phyloP scores from a whole-genome alignment of 805 yeast genomes.

The Ogataea angusta region DNA sequence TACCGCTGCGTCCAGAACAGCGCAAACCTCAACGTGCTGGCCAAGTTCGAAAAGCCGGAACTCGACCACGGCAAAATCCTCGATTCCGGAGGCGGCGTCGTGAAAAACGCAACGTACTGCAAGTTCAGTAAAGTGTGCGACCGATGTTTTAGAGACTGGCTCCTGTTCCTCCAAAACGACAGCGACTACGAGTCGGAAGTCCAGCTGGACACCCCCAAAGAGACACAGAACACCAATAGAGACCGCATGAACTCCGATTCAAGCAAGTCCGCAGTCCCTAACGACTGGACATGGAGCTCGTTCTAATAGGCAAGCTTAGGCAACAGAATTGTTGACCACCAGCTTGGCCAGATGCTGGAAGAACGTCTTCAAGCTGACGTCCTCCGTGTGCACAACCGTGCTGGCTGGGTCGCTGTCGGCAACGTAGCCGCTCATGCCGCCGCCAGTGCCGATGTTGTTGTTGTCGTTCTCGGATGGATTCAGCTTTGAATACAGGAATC shows the following conservation, averaged over 20 bases:
- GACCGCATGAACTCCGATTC: constrained; percentile 34
- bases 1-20: constrained; percentile 28
- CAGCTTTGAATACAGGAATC: constrained; percentile 90
- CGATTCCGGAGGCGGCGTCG: constrained; percentile 2
- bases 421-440: constrained; percentile 46
- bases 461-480: constrained; percentile 82
- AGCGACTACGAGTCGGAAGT: constrained; percentile 25
- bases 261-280: constrained; percentile 33
- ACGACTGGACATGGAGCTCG: constrained; percentile 55
- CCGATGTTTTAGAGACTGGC: constrained; percentile 25
- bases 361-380: constrained; percentile 90
- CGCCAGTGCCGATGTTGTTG: constrained; percentile 42
- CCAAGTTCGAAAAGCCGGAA: constrained; percentile 33
- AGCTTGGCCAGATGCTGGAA: constrained; percentile 92
- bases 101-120: constrained; percentile 17
- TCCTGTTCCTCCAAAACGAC: constrained; percentile 24
- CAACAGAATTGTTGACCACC: constrained; percentile 53
- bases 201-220: constrained; percentile 1
- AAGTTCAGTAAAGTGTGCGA: constrained; percentile 31
- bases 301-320: constrained; percentile 29
- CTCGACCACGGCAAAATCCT: constrained; percentile 1
- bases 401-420: constrained; percentile 39
- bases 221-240: constrained; percentile 9
- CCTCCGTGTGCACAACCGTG: constrained; percentile 93
- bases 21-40: constrained; percentile 34